phyloP scores from a whole-genome alignment of 2,329 filamentous ascomycete species.

The Fusarium sarcochroum region DNA sequence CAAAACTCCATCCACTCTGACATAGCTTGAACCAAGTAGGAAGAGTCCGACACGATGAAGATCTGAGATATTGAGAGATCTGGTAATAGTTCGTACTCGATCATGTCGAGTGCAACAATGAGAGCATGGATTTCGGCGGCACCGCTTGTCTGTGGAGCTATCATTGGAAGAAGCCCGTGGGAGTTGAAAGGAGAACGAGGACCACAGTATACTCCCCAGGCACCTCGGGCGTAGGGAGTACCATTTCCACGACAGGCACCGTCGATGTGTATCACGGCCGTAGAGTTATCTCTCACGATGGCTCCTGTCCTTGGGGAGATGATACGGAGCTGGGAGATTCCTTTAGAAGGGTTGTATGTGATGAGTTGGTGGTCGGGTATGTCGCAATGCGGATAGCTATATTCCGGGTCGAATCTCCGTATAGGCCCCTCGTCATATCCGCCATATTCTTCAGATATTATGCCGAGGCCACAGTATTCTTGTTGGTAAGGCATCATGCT shows the following conservation, averaged over 20 bases:
- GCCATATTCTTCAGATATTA: neutral
- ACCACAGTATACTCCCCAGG: conserved; percentile 49
- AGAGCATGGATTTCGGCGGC: conserved; percentile 75
- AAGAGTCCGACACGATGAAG: neutral
- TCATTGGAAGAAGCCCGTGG: conserved; percentile 70
- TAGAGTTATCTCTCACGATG: neutral
- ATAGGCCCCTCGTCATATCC: neutral
- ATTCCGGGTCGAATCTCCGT: conserved; percentile 6
- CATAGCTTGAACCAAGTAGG: neutral
- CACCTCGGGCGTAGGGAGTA: conserved; percentile 30
- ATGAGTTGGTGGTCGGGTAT: conserved; percentile 5
- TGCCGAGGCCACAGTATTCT: neutral
- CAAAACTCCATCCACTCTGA: neutral
- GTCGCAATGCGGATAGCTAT: neutral
- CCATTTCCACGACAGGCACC: conserved; percentile 46
- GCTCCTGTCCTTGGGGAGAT: neutral
- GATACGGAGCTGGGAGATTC: conserved; percentile 6
- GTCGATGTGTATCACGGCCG: conserved; percentile 43
- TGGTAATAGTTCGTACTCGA: neutral
- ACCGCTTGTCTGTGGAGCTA: conserved; percentile 78
- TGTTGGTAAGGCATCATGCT: neutral
- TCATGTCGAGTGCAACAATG: conserved; percentile 69
- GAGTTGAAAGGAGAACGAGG: conserved; percentile 42
- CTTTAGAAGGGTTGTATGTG: neutral
- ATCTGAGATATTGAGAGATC: neutral